Evolutionary conservation across 208 protist genomes (phyloP).

Genomic region (Baffinella frigidus): DNA sequence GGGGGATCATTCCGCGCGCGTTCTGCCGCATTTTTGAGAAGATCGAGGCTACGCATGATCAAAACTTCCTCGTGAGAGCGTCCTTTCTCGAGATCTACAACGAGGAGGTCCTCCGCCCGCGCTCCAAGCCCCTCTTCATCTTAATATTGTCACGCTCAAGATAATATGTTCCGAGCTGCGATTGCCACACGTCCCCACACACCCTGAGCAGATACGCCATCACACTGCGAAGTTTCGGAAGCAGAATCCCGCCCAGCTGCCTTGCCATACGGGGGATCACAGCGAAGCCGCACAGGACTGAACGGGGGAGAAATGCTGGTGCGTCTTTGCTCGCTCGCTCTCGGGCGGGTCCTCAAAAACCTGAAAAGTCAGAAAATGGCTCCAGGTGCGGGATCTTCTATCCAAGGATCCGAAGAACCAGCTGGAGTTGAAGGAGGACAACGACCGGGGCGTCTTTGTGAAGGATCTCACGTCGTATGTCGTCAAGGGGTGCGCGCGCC

Average conservation of each 20-base stretch:
- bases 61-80: slow-evolving; percentile 62
- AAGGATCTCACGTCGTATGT: slow-evolving; percentile 70
- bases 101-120: too few relatives aligned
- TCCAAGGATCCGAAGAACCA: slow-evolving; percentile 56
- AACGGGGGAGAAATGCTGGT: too few relatives aligned
- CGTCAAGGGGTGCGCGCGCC: too few relatives aligned
- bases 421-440: slow-evolving; percentile 70
- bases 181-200: too few relatives aligned
- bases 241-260: too few relatives aligned
- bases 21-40: slow-evolving; percentile 66
- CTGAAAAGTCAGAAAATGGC: too few relatives aligned
- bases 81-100: slow-evolving; percentile 68
- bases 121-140: not conserved
- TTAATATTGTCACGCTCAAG: too few relatives aligned
- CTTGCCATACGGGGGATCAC: too few relatives aligned
- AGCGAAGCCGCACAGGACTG: not conserved
- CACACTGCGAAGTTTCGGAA: too few relatives aligned
- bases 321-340: too few relatives aligned
- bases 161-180: too few relatives aligned
- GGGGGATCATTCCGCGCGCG: slow-evolving; percentile 69
- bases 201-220: not conserved
- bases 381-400: slow-evolving; percentile 70
- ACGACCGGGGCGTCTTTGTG: slow-evolving; percentile 66
- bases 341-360: too few relatives aligned
- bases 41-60: slow-evolving; percentile 55